Conservation (phyloP, 805 yeast genomes). For the Clavispora vitiphila region DNA sequence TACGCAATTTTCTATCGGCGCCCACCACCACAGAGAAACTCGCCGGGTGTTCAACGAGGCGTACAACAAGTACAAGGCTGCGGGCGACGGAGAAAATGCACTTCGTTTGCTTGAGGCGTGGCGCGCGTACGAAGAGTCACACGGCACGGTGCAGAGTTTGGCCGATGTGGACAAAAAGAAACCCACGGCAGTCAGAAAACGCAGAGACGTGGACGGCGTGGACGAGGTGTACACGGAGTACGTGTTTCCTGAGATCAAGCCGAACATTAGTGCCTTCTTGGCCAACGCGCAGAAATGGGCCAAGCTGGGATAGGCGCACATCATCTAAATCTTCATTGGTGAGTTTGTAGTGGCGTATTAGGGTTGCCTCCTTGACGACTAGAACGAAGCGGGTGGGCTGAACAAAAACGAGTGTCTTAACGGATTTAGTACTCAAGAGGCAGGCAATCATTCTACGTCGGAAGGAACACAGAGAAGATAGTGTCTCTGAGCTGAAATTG, state of each 20-base stretch:
- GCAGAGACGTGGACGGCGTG: slow-evolving; percentile 39
- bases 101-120: slow-evolving; percentile 54
- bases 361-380: too few relatives aligned
- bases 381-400: too few relatives aligned
- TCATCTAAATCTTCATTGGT: too few relatives aligned
- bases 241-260: slow-evolving; percentile 61
- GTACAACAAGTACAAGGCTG: slow-evolving; percentile 35
- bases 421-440: too few relatives aligned
- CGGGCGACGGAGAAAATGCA: slow-evolving; percentile 39
- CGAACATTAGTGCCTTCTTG: slow-evolving; percentile 32
- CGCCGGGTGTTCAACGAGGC: slow-evolving; percentile 57
- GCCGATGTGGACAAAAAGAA: slow-evolving; percentile 38
- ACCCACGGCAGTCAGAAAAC: slow-evolving; percentile 50
- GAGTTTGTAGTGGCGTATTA: too few relatives aligned
- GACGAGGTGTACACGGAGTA: slow-evolving; percentile 57
- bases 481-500: too few relatives aligned
- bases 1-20: slow-evolving; percentile 47
- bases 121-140: slow-evolving; percentile 55
- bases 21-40: slow-evolving; percentile 45
- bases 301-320: neutral
- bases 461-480: too few relatives aligned
- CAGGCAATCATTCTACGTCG: too few relatives aligned
- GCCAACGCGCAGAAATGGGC: slow-evolving; percentile 40
- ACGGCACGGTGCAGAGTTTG: slow-evolving; percentile 47
- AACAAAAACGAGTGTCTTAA: too few relatives aligned